Conservation (phyloP, 83 land plant genomes). For the Isoetes engelmannii region DNA sequence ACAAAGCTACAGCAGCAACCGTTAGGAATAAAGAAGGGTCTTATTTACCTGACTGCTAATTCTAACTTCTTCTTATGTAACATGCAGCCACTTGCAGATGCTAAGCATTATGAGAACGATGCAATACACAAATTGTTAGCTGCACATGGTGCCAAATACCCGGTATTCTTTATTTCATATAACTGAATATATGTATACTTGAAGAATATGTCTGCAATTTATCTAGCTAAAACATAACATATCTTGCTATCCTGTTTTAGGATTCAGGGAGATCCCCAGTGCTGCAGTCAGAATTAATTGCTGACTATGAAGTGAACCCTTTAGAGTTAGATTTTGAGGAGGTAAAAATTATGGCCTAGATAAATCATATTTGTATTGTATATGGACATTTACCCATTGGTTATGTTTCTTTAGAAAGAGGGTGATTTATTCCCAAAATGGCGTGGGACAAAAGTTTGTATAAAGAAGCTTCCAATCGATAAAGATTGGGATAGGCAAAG, state of each 20-base stretch:
- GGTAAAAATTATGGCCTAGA: conserved; percentile 45
- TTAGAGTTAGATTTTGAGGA: conserved; percentile 45
- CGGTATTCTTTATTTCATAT: conserved; percentile 34
- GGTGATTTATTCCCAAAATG: conserved; percentile 66
- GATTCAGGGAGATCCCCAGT: conserved; percentile 61
- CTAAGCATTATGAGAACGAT: conserved; percentile 52
- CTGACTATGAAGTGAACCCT: conserved; percentile 76
- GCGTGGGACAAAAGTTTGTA: conserved; percentile 75
- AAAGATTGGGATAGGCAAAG: conserved; percentile 52
- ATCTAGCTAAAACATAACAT: neutral
- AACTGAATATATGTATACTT: neutral
- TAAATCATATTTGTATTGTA: conserved; percentile 7
- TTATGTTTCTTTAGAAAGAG: conserved; percentile 32
- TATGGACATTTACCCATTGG: neutral
- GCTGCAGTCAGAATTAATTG: conserved; percentile 54
- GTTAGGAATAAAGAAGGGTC: neutral
- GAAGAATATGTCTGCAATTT: neutral
- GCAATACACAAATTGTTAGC: conserved; percentile 55
- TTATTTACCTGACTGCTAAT: neutral
- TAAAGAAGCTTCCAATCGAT: conserved; percentile 51
- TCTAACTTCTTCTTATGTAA: neutral
- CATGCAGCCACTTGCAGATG: conserved; percentile 72
- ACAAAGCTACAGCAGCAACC: too few species aligned
- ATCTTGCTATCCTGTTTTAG: conserved; percentile 23
- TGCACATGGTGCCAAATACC: conserved; percentile 66